Base-by-base conservation (phyloP, 2,329 filamentous ascomycete genomes). In the Fusarium napiforme region DNA sequence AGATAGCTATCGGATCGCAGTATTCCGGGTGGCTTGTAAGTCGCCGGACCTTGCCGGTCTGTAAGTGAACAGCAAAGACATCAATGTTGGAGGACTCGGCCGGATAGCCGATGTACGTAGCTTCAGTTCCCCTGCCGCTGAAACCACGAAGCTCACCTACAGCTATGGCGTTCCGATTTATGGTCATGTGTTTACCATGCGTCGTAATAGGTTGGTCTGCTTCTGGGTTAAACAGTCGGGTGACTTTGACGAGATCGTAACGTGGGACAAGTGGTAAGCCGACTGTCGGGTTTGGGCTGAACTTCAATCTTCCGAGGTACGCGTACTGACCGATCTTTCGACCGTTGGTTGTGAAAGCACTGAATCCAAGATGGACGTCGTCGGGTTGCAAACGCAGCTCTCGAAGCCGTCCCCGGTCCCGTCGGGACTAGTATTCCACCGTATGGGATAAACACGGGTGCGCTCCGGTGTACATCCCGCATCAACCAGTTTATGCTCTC, bases 381-480 rank as follows among this genome's bases (percentile, higher is more conserved):
- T 87, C 85, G 0, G 85, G 84, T 64, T 87, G 84, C 8, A 87
- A 56, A 14, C 84, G 84, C 23, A 86, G 69, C 68, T 86, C 85
- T 4, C 85, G 82, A 3, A 83, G n/a, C n/a, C n/a, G n/a, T n/a
- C 46, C 7, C 79, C 82, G 36, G 39, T 42, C 10, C 60, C 71
- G 4, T 84, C 79, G 2, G 74, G 62, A 1, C 75, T 74, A 5
- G 63, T 76, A 23, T 70, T 60, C 68, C 61, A 66, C 9, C 60
- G 40, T 9, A 70, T 32, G 9, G 68, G 66, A 37, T 71, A 58
- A 4, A 66, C 28, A 16, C 23, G 21, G 5, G 46, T 53, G 4
- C 16, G 40, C 8, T 66, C 23, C 0, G 55, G 50, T 8, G 61
- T 66, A 34, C 68, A 70, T 2, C 26, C n/a, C 9, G 28, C 16